Evolutionary conservation across 1,284 basidiomycete species (phyloP).

Genomic region (Boletus hoseneyae): DNA sequence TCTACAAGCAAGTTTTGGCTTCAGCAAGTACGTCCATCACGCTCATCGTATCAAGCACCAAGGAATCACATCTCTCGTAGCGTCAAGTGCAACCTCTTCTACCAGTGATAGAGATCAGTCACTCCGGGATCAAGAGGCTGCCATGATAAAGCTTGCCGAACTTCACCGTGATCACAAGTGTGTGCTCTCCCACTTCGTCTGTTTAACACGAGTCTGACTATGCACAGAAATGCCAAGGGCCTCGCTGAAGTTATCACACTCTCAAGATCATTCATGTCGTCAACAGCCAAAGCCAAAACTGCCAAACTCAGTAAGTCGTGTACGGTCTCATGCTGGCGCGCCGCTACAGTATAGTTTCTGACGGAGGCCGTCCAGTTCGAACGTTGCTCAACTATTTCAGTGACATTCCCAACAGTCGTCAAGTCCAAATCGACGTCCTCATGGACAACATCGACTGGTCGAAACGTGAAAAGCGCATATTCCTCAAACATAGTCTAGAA

Average conservation of each 20-base stretch:
- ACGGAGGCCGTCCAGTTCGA: slow-evolving; percentile 57
- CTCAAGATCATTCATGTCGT: slow-evolving; percentile 89
- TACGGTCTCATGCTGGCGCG: neutral
- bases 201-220: neutral
- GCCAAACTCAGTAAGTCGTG: slow-evolving; percentile 83
- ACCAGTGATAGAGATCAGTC: slow-evolving; percentile 49
- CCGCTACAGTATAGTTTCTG: neutral
- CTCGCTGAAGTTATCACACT: slow-evolving; percentile 86
- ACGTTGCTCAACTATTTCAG: slow-evolving; percentile 90
- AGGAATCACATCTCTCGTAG: slow-evolving; percentile 16
- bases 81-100: slow-evolving; percentile 25
- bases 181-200: slow-evolving; percentile 27
- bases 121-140: slow-evolving; percentile 81
- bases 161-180: slow-evolving; percentile 86
- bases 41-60: neutral
- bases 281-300: slow-evolving; percentile 97
- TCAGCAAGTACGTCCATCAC: slow-evolving; percentile 32
- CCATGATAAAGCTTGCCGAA: slow-evolving; percentile 84
- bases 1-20: slow-evolving; percentile 67
- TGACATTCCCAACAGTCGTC: slow-evolving; percentile 70
- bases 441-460: slow-evolving; percentile 95
- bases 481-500: slow-evolving; percentile 93
- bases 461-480: slow-evolving; percentile 88
- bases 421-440: slow-evolving; percentile 83
- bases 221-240: slow-evolving; percentile 73